These are phyloP conservation scores for Kodamaea ohmeri DNA, from an alignment of 1,139 yeast species.

Conservation along the genomic window DNA sequence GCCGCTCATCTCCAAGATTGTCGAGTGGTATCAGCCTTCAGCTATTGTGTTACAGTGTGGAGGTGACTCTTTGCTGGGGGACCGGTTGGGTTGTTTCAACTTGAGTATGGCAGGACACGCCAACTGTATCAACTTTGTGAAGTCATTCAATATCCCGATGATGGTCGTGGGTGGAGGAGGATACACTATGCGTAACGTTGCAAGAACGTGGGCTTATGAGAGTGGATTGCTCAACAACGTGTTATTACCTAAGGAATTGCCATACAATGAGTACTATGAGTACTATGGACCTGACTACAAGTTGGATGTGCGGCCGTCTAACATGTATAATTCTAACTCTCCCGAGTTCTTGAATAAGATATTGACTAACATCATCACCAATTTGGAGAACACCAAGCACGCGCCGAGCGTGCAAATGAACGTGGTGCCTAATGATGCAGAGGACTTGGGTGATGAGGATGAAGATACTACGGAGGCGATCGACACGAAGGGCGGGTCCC, in stretches of 20 bases:
- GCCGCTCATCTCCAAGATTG: conserved; percentile 74
- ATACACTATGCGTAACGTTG: conserved; percentile 94
- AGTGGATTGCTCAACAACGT: conserved; percentile 85
- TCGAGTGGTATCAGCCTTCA: conserved; percentile 93
- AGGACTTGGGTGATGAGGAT: conserved; percentile 78
- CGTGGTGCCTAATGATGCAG: conserved; percentile 82
- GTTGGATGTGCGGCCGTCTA: conserved; percentile 88
- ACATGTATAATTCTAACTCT: conserved; percentile 94
- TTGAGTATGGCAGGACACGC: conserved; percentile 93
- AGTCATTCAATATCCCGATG: conserved; percentile 83
- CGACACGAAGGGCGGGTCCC: conserved; percentile 91
- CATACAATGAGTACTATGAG: conserved; percentile 94
- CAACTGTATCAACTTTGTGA: conserved; percentile 87
- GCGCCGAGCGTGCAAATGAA: conserved; percentile 97
- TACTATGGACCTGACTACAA: conserved; percentile 96
- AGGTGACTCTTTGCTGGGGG: conserved; percentile 91
- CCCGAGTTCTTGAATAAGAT: conserved; percentile 90
- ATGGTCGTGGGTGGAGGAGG: conserved; percentile 98
- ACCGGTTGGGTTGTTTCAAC: conserved; percentile 88
- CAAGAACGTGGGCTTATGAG: conserved; percentile 94
- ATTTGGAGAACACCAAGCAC: conserved; percentile 82
- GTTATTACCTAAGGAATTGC: conserved; percentile 75
- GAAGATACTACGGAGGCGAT: conserved; percentile 71
- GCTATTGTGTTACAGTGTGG: conserved; percentile 92
- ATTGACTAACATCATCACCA: conserved; percentile 69